Conservation (phyloP, 352 stramenopile species). For the Sclerospora graminicola region DNA sequence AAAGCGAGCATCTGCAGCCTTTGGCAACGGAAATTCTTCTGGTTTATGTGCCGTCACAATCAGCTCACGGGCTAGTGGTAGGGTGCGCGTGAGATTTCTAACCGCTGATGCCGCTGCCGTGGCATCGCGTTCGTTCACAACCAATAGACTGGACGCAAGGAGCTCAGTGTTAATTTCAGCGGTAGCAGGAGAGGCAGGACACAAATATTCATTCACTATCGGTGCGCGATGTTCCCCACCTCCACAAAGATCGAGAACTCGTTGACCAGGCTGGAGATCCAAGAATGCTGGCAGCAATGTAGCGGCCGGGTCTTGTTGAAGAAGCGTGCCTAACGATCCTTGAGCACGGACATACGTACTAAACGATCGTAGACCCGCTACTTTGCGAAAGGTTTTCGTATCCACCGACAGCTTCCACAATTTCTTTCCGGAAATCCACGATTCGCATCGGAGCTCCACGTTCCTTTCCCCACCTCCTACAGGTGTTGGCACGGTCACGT, state of each 20-base stretch:
- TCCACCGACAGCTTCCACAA: constrained; percentile 75
- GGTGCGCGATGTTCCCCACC: constrained; percentile 56
- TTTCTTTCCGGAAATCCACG: constrained; percentile 50
- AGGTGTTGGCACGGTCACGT: constrained; percentile 42
- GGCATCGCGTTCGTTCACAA: constrained; percentile 68
- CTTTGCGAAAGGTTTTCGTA: constrained; percentile 79
- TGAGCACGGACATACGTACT: constrained; percentile 90
- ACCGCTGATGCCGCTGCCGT: constrained; percentile 36
- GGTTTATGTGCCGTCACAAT: constrained; percentile 68
- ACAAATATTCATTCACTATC: constrained; percentile 38
- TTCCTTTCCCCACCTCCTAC: constrained; percentile 40
- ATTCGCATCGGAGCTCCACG: constrained; percentile 47
- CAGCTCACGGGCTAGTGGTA: constrained; percentile 34
- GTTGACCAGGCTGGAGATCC: constrained; percentile 73
- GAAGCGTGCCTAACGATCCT: constrained; percentile 79
- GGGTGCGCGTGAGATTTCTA: constrained; percentile 42
- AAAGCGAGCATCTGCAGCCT: constrained; percentile 30
- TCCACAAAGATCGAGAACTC: constrained; percentile 58
- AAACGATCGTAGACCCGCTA: constrained; percentile 79
- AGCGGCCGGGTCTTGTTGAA: constrained; percentile 91
- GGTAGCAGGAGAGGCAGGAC: constrained; percentile 4
- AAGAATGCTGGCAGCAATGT: constrained; percentile 95
- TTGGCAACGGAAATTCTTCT: constrained; percentile 48
- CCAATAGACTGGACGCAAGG: constrained; percentile 19
- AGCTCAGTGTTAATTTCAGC: constrained; percentile 11